Evolutionary conservation across 495 filamentous ascomycete species (phyloP).

Genomic region (Xylaria nigripes): DNA sequence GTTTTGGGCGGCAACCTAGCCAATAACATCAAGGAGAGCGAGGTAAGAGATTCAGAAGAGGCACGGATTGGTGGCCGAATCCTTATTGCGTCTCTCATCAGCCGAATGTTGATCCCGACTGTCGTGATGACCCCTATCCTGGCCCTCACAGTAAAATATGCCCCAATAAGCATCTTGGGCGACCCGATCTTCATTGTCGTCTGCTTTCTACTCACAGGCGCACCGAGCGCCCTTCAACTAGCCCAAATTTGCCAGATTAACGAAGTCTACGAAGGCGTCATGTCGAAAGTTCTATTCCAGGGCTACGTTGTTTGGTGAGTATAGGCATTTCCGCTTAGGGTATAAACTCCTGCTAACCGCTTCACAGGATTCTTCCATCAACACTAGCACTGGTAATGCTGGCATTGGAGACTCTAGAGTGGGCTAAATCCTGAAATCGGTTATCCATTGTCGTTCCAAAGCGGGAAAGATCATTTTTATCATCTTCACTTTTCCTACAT

Average conservation of each 20-base stretch:
- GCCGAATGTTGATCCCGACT: conserved; percentile 87
- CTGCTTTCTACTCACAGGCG: conserved; percentile 90
- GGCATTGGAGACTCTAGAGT: conserved; percentile 88
- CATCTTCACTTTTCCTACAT: conserved; percentile 1
- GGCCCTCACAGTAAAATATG: conserved; percentile 82
- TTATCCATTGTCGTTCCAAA: not conserved
- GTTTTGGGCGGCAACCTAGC: conserved; percentile 91
- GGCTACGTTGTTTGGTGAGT: conserved; percentile 93
- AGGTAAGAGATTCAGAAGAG: conserved; percentile 55
- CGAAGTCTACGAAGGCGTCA: conserved; percentile 84
- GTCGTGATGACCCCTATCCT: conserved; percentile 90
- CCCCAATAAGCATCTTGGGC: conserved; percentile 88
- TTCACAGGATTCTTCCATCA: conserved; percentile 77
- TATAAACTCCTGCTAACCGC: conserved; percentile 19
- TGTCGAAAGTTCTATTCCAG: conserved; percentile 90
- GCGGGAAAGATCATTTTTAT: not conserved
- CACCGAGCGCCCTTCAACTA: conserved; percentile 87
- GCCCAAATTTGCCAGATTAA: conserved; percentile 99
- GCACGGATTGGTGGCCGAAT: conserved; percentile 61
- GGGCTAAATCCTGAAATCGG: conserved; percentile 45
- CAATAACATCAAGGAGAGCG: conserved; percentile 57
- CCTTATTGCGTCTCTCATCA: conserved; percentile 75
- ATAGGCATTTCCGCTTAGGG: not conserved
- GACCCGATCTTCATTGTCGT: conserved; percentile 98
- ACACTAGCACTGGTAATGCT: conserved; percentile 85